phyloP scores from a whole-genome alignment of 2,329 filamentous ascomycete genomes.

The Massarina eburnea region DNA sequence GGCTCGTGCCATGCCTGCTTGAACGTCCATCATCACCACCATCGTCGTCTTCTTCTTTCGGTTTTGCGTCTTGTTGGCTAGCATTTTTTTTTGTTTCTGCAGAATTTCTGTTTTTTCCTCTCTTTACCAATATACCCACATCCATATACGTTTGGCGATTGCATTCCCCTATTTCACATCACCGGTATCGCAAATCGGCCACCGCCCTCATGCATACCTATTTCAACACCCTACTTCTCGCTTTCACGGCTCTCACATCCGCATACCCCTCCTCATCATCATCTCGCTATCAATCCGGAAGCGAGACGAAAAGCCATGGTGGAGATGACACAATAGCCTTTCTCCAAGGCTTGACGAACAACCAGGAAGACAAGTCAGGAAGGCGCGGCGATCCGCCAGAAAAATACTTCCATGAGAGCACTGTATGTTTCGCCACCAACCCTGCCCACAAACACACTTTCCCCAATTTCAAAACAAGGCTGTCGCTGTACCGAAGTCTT shows the following conservation, averaged over 20 bases:
- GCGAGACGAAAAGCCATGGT: background rate
- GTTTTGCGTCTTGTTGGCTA: background rate
- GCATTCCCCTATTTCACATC: background rate
- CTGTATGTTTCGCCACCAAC: conserved; percentile 18
- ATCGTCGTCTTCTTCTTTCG: background rate
- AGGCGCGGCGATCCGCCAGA: conserved; percentile 13
- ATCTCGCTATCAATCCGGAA: background rate
- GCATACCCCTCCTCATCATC: conserved; percentile 5
- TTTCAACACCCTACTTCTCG: conserved; percentile 1
- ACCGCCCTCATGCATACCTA: background rate
- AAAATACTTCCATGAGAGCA: conserved; percentile 42
- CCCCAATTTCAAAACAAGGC: no score
- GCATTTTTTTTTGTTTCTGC: background rate
- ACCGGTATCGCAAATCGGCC: background rate
- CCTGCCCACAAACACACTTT: background rate
- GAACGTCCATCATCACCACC: no score
- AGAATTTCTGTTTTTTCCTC: background rate
- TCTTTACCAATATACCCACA: background rate
- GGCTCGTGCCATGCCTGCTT: no score
- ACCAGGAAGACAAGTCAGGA: conserved; percentile 11
- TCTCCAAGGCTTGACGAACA: conserved; percentile 10
- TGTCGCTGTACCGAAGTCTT: no score
- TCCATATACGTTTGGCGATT: background rate
- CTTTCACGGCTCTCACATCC: conserved; percentile 1
- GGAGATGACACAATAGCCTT: conserved; percentile 1